These are phyloP conservation scores for Fraxinus platypoda DNA, from an alignment of 305 asterid genomes.

Conservation along the genomic window DNA sequence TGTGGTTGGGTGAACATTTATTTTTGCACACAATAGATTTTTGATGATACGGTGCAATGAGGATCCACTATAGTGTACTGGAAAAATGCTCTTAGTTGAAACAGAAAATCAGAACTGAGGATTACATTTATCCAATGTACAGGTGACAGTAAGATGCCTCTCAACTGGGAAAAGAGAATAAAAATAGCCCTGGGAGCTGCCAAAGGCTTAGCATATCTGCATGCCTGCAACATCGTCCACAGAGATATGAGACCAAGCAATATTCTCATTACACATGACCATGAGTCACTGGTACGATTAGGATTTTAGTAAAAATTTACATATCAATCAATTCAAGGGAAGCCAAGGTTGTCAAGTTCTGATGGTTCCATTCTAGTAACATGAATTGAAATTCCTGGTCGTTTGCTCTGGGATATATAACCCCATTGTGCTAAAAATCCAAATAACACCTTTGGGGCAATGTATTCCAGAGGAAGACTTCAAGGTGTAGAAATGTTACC, in stretches of 20 bases:
- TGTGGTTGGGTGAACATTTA: background rate
- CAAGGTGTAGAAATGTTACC: background rate
- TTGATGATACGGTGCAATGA: background rate
- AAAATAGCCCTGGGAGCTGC: conserved; percentile 76
- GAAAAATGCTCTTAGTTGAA: background rate
- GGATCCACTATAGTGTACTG: background rate
- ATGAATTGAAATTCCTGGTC: background rate
- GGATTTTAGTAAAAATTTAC: background rate
- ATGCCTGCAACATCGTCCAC: conserved; percentile 53
- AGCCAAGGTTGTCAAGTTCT: background rate
- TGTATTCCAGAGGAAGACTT: background rate
- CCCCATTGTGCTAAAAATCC: background rate
- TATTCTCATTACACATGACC: conserved; percentile 78
- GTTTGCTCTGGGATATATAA: background rate
- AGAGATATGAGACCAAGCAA: conserved; percentile 73
- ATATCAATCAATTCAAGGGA: background rate
- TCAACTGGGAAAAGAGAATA: conserved; percentile 59
- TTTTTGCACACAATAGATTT: background rate
- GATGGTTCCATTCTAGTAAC: background rate
- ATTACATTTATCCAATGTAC: conserved; percentile 15
- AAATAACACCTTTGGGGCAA: background rate
- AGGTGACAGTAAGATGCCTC: conserved; percentile 35
- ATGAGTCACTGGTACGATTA: conserved; percentile 54
- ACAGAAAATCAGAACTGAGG: background rate
- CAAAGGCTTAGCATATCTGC: conserved; percentile 62